Evolutionary conservation across 2,329 filamentous ascomycete species (phyloP), one percentile per base, ranked within the genome.

Genomic region (Teratosphaeria gauchensis): DNA sequence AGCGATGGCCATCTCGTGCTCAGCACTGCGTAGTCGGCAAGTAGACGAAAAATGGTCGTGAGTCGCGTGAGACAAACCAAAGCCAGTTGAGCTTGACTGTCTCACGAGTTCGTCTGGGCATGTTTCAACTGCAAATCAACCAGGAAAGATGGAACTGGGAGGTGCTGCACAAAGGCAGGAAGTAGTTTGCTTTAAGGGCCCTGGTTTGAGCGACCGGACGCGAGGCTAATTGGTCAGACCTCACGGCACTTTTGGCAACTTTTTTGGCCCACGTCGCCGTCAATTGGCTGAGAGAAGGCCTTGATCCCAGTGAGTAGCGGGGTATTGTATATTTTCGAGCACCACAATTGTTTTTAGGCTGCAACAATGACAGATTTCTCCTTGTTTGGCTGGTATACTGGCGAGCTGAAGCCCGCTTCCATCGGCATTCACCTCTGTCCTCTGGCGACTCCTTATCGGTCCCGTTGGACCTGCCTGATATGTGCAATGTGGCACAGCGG

Each of bases 401-500:
- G 33, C 33, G 33, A 35, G 33, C 33, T 9, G 33, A 35, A 35
- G 33, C 2, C 7, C 33, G 33, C 33, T 14, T 35, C 14, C 14
- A 14, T 14, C 33, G 33, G 33, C 33, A 35, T 35, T 35, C 33
- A 35, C 6, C 33, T 35, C 33, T 9, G 2, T 2, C 33, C 9
- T 11, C 33, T 33, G 48, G 46, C 21, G 33, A 35, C 2, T 6
- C 33, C 33, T 9, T 35, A 35, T 35, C n/a, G 14, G 14, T 58
- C 28, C 28, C 54, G 30, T 21, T 52, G 33, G 9, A 31, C 4
- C 21, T 57, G 46, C 31, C 31, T 30, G 38, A 53, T 28, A 51
- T 59, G 57, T 33, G 55, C 28, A 46, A 24, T 53, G 59, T 61
- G 61, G 57, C 62, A 64, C 62, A 57, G 58, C 57, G 59, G 61